A percentile compares a stretch with the other conserved stretches of the same genome.
These are phyloP conservation scores for Fagus crenata DNA, from an alignment of 306 rosid species.

Conservation along the genomic window DNA sequence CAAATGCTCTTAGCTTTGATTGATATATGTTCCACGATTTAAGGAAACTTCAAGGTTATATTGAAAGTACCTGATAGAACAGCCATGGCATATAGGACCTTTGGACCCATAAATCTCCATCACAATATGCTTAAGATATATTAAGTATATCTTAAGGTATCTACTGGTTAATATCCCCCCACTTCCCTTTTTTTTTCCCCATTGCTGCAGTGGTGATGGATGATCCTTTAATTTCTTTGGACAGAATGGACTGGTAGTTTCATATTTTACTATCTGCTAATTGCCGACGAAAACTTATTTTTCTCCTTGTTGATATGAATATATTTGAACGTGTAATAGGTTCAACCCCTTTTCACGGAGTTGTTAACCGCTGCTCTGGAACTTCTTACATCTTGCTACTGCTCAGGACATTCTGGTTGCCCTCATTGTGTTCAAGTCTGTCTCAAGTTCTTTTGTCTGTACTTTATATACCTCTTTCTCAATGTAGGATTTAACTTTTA, in stretches of 20 bases:
- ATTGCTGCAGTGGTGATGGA: conserved; percentile 4
- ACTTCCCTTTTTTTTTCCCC: not conserved
- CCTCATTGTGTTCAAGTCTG: conserved; percentile 84
- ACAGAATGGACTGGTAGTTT: conserved; percentile 13
- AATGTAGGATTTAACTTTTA: not conserved
- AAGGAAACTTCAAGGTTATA: not conserved
- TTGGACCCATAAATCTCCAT: not conserved
- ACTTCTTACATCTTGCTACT: conserved; percentile 72
- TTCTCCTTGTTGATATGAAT: conserved; percentile 1
- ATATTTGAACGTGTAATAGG: conserved; percentile 47
- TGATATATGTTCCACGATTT: not conserved
- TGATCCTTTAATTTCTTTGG: conserved; percentile 1
- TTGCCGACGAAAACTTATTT: not conserved
- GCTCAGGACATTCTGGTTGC: conserved; percentile 66
- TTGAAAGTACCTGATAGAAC: not conserved
- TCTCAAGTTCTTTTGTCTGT: conserved; percentile 4
- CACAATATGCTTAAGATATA: not conserved
- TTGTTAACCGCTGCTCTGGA: conserved; percentile 71
- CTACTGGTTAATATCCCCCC: not conserved
- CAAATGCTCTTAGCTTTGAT: not conserved
- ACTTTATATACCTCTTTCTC: not conserved
- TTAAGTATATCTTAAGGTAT: not conserved
- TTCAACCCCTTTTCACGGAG: conserved; percentile 70
- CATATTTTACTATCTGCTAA: conserved; percentile 10
- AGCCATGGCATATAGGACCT: not conserved